phyloP scores from a whole-genome alignment of 1,284 basidiomycete species.

The Rhodotorula sp. region DNA sequence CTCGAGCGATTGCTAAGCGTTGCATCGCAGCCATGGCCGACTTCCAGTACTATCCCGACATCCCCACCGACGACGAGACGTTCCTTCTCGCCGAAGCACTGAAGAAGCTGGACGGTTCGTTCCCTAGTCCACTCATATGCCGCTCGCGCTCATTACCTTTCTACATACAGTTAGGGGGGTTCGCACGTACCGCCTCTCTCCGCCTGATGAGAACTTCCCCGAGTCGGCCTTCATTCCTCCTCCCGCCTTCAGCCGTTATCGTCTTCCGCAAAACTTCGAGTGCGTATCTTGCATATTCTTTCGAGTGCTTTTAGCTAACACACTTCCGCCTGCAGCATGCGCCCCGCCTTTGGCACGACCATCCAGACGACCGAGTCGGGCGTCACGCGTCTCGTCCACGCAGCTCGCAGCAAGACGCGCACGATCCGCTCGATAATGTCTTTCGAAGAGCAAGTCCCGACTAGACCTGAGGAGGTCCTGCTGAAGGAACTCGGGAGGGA shows the following conservation, averaged over 20 bases:
- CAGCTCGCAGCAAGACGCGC: constrained; percentile 72
- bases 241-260: constrained; percentile 75
- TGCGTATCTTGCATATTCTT: constrained; percentile 49
- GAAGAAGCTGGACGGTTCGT: constrained; percentile 72
- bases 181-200: not conserved
- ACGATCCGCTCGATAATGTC: constrained; percentile 69
- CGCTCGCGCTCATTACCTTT: too few species aligned
- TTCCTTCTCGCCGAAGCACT: constrained; percentile 68
- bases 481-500: constrained; percentile 15
- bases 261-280: constrained; percentile 75
- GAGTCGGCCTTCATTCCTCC: constrained; percentile 69
- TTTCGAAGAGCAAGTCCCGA: constrained; percentile 58
- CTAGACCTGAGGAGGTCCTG: constrained; percentile 12
- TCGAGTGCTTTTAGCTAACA: too few species aligned
- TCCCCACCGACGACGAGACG: constrained; percentile 57
- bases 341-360: constrained; percentile 49
- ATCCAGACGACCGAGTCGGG: constrained; percentile 62
- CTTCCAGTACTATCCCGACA: constrained; percentile 75
- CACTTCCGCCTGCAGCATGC: constrained; percentile 59
- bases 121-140: not conserved
- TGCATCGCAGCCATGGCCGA: constrained; percentile 76
- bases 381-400: constrained; percentile 64
- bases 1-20: not conserved
- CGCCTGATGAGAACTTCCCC: constrained; percentile 36
- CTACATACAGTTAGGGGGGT: constrained; percentile 10